These are phyloP conservation scores for Beauveria caledonica DNA, from an alignment of 2,329 filamentous ascomycete species.

Conservation along the genomic window DNA sequence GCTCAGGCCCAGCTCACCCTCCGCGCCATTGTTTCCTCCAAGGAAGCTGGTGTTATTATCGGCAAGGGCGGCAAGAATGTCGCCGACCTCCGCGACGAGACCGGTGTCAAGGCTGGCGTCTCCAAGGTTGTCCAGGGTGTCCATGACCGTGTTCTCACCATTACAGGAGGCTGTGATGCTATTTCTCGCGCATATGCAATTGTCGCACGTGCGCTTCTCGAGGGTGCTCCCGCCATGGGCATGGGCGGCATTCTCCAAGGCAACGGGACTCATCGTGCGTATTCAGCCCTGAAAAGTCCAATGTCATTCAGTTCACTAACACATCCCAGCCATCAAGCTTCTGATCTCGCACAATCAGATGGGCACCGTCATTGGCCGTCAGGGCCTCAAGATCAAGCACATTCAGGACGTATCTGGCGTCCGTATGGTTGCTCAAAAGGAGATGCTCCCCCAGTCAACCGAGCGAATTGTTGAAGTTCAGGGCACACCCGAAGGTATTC, in stretches of 20 bases:
- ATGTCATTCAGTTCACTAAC: background rate
- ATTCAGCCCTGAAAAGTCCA: no score
- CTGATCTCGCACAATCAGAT: slow-evolving; percentile 99
- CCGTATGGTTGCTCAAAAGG: slow-evolving; percentile 98
- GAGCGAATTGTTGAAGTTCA: slow-evolving; percentile 97
- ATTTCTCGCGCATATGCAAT: slow-evolving; percentile 90
- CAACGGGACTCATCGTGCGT: slow-evolving; percentile 85
- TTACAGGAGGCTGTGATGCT: slow-evolving; percentile 80
- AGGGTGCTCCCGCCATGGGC: slow-evolving; percentile 88
- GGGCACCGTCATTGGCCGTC: slow-evolving; percentile 96
- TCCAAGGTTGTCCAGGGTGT: slow-evolving; percentile 98
- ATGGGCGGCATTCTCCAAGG: slow-evolving; percentile 86
- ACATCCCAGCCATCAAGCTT: slow-evolving; percentile 73
- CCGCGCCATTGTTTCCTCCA: slow-evolving; percentile 95
- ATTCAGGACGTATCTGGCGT: slow-evolving; percentile 96
- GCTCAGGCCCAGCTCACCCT: slow-evolving; percentile 86
- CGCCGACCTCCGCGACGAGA: slow-evolving; percentile 92
- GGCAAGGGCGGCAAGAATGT: slow-evolving; percentile 98
- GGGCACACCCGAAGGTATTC: slow-evolving; percentile 88
- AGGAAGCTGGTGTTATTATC: slow-evolving; percentile 98
- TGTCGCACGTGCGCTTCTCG: slow-evolving; percentile 82
- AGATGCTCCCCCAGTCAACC: slow-evolving; percentile 98
- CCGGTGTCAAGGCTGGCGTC: slow-evolving; percentile 93
- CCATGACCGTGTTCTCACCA: slow-evolving; percentile 92
- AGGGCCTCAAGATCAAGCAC: slow-evolving; percentile 98